Base-by-base conservation (phyloP, 176 grass and related monocot species). In the Pontederia crassipes region DNA sequence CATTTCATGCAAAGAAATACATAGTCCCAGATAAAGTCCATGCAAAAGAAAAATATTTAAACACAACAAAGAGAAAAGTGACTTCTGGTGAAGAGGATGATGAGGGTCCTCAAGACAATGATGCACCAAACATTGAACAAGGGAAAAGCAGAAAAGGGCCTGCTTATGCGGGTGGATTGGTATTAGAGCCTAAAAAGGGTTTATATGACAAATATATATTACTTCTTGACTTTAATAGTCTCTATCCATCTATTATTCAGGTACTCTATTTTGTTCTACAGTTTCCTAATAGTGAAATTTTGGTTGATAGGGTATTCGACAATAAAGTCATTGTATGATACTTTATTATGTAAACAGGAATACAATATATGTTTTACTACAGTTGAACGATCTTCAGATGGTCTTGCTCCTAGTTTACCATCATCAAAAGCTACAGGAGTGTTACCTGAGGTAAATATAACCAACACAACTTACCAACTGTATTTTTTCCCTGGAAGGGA, bases 181-280 rank as follows among this genome's bases (percentile, higher is more conserved):
- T 98, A 74, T 89, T 98, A 79, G 87, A 98, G 69, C 93, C 93
- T 58, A 98, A 98, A 88, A 92, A 82, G 45, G 93, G 93, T 71
- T 74, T 98, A 74, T 98, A 98, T 77, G 93, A 92, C 71, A 98
- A 92, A 76, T 91, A 87, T 53, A 82, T 98, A 72, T 61, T 98
- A 48, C 87, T 98, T 66, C 79, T 98, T 17, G 93, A 98, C 72
- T 92, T 98, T 57, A 98, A 98, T 72, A 98, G 93, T 46, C 87
- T 98, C 58, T 98, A 98, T 69, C 93, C 93, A 79, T 98, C 93
- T 47, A 98, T 98, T 65, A 98, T 98, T 72, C 93, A 92, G 88
- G 93, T 92, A 68, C 53, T 24, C 59, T 64, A 51, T 65, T 66
- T 65, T 28, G 14, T 27, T 50, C 16, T 61, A 29, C 48, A 12